Percentiles rank a stretch among this genome's conserved stretches.
These are phyloP conservation scores for Condylostoma magnum DNA, from an alignment of 169 alveolate genomes.

Conservation along the genomic window DNA sequence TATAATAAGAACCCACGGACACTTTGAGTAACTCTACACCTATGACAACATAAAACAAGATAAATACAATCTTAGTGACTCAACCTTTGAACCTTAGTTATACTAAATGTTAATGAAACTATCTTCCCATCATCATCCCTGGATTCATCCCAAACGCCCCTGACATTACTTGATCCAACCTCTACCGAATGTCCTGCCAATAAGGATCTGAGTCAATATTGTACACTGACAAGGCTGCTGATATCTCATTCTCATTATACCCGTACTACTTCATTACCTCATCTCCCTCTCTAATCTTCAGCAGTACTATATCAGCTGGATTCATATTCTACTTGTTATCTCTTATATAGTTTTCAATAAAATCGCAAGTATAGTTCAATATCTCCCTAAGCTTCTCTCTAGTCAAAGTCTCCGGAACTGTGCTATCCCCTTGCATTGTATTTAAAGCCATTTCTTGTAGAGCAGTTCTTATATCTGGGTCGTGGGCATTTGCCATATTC, in stretches of 20 bases:
- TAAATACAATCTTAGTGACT: no score
- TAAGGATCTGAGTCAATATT: constrained; percentile 4
- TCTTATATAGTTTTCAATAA: neutral
- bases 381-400: constrained; percentile 29
- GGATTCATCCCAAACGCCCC: constrained; percentile 14
- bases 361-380: constrained; percentile 12
- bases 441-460: constrained; percentile 31
- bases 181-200: constrained; percentile 13
- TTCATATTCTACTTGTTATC: neutral
- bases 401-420: constrained; percentile 1
- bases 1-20: no score
- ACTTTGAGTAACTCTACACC: no score
- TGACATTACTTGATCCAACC: constrained; percentile 13
- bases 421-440: constrained; percentile 9
- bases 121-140: constrained; percentile 14
- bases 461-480: constrained; percentile 3
- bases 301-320: constrained; percentile 1
- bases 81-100: no score
- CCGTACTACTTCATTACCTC: constrained; percentile 21
- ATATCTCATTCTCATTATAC: constrained; percentile 18
- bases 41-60: no score
- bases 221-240: constrained; percentile 1
- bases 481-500: neutral
- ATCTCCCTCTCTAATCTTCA: constrained; percentile 30
- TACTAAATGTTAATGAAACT: no score